Evolutionary conservation across 2,329 filamentous ascomycete species (phyloP).

Genomic region (Capronia americana): DNA sequence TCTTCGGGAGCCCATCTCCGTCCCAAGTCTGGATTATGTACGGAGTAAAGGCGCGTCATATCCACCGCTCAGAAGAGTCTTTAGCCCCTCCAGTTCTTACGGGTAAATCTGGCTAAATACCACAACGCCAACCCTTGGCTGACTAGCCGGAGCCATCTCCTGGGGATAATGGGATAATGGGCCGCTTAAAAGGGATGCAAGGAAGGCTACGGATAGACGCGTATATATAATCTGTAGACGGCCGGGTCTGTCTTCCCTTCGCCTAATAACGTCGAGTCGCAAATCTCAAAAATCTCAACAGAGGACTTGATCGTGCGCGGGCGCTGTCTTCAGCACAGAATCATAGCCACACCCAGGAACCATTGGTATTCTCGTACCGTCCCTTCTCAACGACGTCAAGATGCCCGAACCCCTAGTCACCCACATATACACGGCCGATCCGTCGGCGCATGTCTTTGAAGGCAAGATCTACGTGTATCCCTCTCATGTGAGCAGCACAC

Average conservation of each 20-base stretch:
- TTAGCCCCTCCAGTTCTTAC: conserved; percentile 8
- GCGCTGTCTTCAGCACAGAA: background rate
- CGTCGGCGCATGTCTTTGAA: conserved; percentile 80
- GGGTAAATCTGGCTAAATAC: conserved; percentile 37
- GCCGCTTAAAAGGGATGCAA: conserved; percentile 17
- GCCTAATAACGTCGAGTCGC: background rate
- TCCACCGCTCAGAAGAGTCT: background rate
- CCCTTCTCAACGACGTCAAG: background rate
- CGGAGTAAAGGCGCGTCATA: background rate
- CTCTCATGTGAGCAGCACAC: conserved; percentile 50
- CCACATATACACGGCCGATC: conserved; percentile 80
- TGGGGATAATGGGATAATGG: background rate
- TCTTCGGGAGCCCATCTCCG: conserved; percentile 12
- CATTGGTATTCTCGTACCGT: too few relatives aligned
- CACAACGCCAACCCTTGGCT: conserved; percentile 14
- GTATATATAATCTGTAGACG: background rate
- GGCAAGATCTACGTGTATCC: conserved; percentile 79
- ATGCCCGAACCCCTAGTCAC: conserved; percentile 65
- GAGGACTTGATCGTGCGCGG: background rate
- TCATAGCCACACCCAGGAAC: too few relatives aligned
- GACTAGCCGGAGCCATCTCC: background rate
- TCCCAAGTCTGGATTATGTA: background rate
- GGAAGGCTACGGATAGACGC: background rate
- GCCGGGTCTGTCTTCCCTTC: background rate
- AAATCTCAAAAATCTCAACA: background rate